Base-by-base conservation (phyloP, 2,329 filamentous ascomycete genomes). In the Lasiodiplodia sp. region DNA sequence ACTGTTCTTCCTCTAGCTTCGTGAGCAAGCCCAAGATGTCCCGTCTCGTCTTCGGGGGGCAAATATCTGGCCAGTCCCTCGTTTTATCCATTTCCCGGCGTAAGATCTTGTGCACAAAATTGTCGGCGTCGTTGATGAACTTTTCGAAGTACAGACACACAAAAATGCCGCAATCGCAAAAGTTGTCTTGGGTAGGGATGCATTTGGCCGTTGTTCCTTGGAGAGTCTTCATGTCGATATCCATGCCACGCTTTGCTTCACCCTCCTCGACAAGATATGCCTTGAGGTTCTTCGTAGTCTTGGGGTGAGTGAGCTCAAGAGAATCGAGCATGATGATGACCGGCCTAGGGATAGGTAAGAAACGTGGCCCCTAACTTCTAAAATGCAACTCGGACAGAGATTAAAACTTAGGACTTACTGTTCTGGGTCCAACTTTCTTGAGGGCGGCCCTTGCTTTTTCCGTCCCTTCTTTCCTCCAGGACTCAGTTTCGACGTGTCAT, bases 241-340 rank as follows among this genome's bases (percentile, higher is more conserved):
- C 77, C 70, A 86, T 79, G 16, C 79, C 78, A n/a, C 82, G 83
- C 74, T 88, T 96, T 83, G 80, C 84, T 72, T 85, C 84, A 4
- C 91, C 91, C 81, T 98, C 96, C 58, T 87, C 87, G 7, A 86
- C 76, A 5, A 98, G 83, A 78, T 97, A 98, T 31, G 92, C 87
- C 74, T 91, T 94, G 37, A 99, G 83, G 44, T 87, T 85, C 57
- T 79, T 86, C 70, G 91, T 88, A 6, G 93, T 92, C 0, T 84
- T 81, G 5, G 68, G 73, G 72, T 94, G 93, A 0, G 83, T 56
- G 4, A 79, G 74, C n/a, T 89, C 90, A 1, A 98, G 84, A 0
- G 96, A 98, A 78, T 99, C 96, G 31, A 98, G 87, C 0, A 93
- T 93, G 71, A 98, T 90, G 70, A 98, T 94, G 44, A 88, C 87